Evolutionary conservation across 2,329 filamentous ascomycete species (phyloP), one percentile per base, ranked within the genome.

Genomic region (Colletotrichum agaves): DNA sequence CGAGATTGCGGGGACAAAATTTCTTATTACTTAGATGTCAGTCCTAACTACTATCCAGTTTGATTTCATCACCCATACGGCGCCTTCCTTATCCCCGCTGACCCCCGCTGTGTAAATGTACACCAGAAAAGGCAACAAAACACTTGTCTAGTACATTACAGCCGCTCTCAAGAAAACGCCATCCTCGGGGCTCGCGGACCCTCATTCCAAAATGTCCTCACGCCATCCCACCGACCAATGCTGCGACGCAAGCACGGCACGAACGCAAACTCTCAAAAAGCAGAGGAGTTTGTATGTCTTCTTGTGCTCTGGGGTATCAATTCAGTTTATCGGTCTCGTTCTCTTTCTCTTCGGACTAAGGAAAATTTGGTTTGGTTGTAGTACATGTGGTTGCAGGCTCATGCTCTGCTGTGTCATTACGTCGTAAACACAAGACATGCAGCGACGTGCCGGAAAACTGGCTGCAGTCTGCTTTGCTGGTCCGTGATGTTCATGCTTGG

Each of bases 291-390:
- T 17, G 33, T 0, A 8, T 7, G 37, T 35, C 37, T 58, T 43
- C 53, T 60, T 35, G 23, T 66, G 49, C 65, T 60, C 59, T 21
- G 63, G 64, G 57, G 61, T 68, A 64, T 68, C 61, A 68, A 68
- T 63, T 68, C 61, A 39, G 61, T 65, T 52, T 68, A 68, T 64
- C 33, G 44, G 61, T 65, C 23, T 60, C 37, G n/a, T 37, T 57
- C 35, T 57, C 57, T 56, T 58, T 63, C 33, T 52, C 58, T 64
- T 52, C 39, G n/a, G 41, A 52, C 47, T 47, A 60, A 68, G 65
- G 55, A 62, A 64, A 52, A 35, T 49, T n/a, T 46, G 49, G 46
- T 43, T 60, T 60, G 61, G 33, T 64, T 53, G 55, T 68, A 33
- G 41, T 68, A 68, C 65, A 68, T 17, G 47, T 52, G 27, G 33